Evolutionary conservation across 768 basidiomycete genomes (phyloP).

Genomic region (Termitomyces sp.): DNA sequence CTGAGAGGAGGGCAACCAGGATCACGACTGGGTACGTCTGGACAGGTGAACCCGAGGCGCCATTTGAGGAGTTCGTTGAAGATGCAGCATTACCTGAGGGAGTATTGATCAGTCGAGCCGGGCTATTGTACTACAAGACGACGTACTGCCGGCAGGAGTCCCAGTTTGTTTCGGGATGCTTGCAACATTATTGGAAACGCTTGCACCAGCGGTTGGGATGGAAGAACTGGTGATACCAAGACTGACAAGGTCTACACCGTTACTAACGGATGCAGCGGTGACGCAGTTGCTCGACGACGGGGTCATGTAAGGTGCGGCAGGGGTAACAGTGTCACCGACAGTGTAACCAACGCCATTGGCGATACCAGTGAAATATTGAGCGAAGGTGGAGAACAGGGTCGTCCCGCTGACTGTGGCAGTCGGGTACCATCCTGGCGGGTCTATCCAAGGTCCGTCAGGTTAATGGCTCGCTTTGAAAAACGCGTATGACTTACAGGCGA

Average conservation of each 20-base stretch:
- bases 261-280: slow-evolving; percentile 31
- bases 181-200: slow-evolving; percentile 9
- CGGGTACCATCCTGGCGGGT: slow-evolving; percentile 44
- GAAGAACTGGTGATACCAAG: slow-evolving; percentile 19
- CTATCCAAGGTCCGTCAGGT: slow-evolving; percentile 10
- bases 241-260: slow-evolving; percentile 28
- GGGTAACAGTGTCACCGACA: slow-evolving; percentile 34
- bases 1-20: slow-evolving; percentile 16
- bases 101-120: background rate
- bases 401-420: slow-evolving; percentile 32
- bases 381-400: slow-evolving; percentile 37
- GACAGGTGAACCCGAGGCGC: slow-evolving; percentile 4
- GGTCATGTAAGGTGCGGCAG: slow-evolving; percentile 26
- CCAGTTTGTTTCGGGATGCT: slow-evolving; percentile 12
- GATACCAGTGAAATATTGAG: slow-evolving; percentile 37
- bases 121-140: background rate
- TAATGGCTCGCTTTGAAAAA: background rate
- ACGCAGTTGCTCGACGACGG: slow-evolving; percentile 37
- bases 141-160: slow-evolving; percentile 6
- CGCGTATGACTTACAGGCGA: slow-evolving; percentile 28
- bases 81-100: background rate
- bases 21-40: slow-evolving; percentile 15
- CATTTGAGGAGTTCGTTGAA: background rate
- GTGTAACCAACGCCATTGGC: slow-evolving; percentile 30
- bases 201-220: background rate